Base-by-base conservation (phyloP, 352 stramenopile species). In the Phytophthora sojae region DNA sequence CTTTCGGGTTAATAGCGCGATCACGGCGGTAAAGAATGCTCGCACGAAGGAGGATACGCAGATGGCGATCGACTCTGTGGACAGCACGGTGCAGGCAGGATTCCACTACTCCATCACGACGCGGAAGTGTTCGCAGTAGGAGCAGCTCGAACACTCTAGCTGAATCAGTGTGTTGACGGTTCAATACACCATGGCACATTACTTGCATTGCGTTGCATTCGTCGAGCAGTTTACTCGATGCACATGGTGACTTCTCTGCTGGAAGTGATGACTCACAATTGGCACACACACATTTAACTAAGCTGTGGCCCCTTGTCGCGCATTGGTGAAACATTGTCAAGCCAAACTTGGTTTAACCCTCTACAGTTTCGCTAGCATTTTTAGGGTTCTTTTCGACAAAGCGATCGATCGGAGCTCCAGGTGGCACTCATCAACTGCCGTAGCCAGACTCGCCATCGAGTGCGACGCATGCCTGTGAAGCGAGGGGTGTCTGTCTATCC, bases 41-140 rank as follows among this genome's bases (percentile, higher is more conserved):
- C 56, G 42, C 1, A 64, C 50, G 6, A 73, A 70, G 45, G 70
- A 83, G 21, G 69, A 85, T 14, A 81, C 82, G 26, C 77, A 88
- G 58, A 71, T 88, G 39, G 77, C 69, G 17, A 75, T 88, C 54
- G 80, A 88, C 73, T 88, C 80, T 61, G 75, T 83, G 42, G 80
- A 87, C 64, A 79, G 73, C 68, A 85, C 75, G 14, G 77, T 88
- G 21, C 61, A 85, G 57, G 61, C 65, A 26, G 77, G 80, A 23
- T 85, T 88, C 62, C 80, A 65, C 54, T 88, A 85, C 77, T 85
- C 73, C 67, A 56, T 87, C 67, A 76, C 67, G n/a, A 76, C 66
- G 52, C 55, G 63, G 32, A 75, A 61, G 52, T 81, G 74, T 58
- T 73, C 49, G 37, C 39, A 59, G 45, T 62, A 60, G 32, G 45